Evolutionary conservation across 1,139 yeast species (phyloP), one percentile per base, ranked within the genome.

Genomic region (Pichia norvegensis): DNA sequence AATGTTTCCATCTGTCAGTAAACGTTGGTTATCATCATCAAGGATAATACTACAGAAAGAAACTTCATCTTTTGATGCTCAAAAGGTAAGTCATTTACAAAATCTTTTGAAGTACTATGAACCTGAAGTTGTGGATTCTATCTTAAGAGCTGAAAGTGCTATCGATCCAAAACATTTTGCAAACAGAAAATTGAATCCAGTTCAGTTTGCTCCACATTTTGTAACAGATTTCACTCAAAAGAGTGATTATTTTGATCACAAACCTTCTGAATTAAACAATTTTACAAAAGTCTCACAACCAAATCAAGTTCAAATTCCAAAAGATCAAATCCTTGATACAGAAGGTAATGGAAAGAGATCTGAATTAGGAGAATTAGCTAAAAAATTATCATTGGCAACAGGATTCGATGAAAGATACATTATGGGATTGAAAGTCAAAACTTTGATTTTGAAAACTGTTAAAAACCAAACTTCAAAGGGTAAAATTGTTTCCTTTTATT

Each of bases 391-490:
- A 36, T 72, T 77, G 51, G 74, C 85, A 54, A 86, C 95, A 1
- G 96, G 95, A 0, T 74, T 85, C 51, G 78, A 81, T 53, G 78
- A 75, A 47, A 67, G 72, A 45, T 88, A 82, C 61, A 78, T 88
- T 56, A 70, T 74, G 50, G 73, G 73, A 42, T 74, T 90, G 51
- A 74, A 76, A 46, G 79, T 79, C 52, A 80, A 85, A 60, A 84
- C 86, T 3, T 66, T 84, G 52, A 73, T 83, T 41, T 70, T 80
- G 70, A 88, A 87, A 67, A 73, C 87, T 50, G 97, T 92, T 29
- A 83, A 90, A 47, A 87, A 90, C 63, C 95, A 88, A 73, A 92
- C 97, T 1, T 79, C 90, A 42, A 86, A 88, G 71, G 98, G 98
- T 63, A 92, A 90, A 64, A 86, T 87, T 55, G 80, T 84, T 42